Evolutionary conservation across 176 grass and related monocot genomes (phyloP).

Genomic region (Aegilops tauschii): DNA sequence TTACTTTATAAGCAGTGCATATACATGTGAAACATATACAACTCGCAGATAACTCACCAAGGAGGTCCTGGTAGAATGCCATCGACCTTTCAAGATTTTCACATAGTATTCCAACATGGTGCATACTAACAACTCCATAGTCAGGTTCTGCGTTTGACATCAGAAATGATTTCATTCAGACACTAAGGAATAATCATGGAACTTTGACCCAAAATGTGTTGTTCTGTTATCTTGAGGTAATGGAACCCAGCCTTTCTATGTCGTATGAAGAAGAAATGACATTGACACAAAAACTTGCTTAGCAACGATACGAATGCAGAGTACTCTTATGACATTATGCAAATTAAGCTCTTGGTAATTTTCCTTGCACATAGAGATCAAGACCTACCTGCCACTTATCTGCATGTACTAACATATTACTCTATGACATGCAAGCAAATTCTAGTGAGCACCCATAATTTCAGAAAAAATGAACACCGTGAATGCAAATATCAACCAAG

Average conservation of each 20-base stretch:
- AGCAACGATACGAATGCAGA: not conserved
- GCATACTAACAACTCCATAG: constrained; percentile 91
- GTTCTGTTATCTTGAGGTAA: not conserved
- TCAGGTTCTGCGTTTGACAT: constrained; percentile 45
- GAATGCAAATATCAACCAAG: not conserved
- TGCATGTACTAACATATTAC: not conserved
- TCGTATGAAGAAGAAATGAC: not conserved
- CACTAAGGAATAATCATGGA: not conserved
- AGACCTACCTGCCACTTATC: not conserved
- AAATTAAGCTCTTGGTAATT: constrained; percentile 3
- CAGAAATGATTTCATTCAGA: constrained; percentile 12
- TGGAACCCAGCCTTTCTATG: not conserved
- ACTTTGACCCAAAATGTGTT: not conserved
- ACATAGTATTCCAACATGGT: constrained; percentile 93
- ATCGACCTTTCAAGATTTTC: constrained; percentile 92
- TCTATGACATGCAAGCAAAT: not conserved
- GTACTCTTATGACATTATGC: not conserved
- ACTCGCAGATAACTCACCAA: constrained; percentile 45
- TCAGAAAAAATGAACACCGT: not conserved
- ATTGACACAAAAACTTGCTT: not conserved
- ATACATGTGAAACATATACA: not conserved
- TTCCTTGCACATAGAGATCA: not conserved
- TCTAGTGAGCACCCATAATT: not conserved
- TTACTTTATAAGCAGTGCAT: constrained; percentile 4
- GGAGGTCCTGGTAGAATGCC: constrained; percentile 86